phyloP scores from a whole-genome alignment of 208 protist genomes.

The Blastocrithidia nonstop region DNA sequence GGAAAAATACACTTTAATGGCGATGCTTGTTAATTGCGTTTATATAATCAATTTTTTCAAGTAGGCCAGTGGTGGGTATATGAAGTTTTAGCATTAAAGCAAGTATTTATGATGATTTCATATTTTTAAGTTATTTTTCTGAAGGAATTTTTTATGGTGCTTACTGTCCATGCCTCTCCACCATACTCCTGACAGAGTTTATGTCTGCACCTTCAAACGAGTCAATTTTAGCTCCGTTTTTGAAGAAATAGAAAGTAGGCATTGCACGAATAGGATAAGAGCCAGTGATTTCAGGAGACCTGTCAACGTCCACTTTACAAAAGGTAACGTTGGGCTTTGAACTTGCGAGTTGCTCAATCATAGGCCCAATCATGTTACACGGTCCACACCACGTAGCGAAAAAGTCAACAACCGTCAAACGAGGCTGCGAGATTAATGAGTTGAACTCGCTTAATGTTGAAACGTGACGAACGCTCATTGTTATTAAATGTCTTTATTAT shows the following conservation, averaged over 20 bases:
- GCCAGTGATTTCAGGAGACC: constrained; percentile 16
- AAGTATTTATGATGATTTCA: constrained; percentile 31
- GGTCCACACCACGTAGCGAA: constrained; percentile 60
- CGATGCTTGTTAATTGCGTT: constrained; percentile 32
- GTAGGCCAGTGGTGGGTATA: constrained; percentile 24
- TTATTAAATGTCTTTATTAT: no score
- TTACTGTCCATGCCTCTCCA: constrained; percentile 28
- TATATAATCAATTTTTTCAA: constrained; percentile 48
- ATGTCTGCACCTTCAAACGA: constrained; percentile 54
- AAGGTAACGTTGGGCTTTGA: constrained; percentile 48
- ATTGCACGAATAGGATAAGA: constrained; percentile 35
- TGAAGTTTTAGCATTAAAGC: constrained; percentile 22
- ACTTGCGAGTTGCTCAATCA: constrained; percentile 24
- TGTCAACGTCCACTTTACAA: constrained; percentile 54
- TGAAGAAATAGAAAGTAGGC: constrained; percentile 60
- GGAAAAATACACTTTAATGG: constrained; percentile 3
- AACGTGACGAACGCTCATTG: constrained; percentile 20
- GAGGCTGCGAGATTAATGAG: constrained; percentile 15
- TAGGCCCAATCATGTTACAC: constrained; percentile 35
- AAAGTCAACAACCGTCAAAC: constrained; percentile 64
- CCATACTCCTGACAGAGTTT: constrained; percentile 11
- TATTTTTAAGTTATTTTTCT: constrained; percentile 22
- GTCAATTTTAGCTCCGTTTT: constrained; percentile 24
- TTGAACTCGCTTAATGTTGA: constrained; percentile 22
- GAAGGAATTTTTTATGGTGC: constrained; percentile 32